Conservation (phyloP, 495 filamentous ascomycete genomes). For the Aspergillus nidulans region DNA sequence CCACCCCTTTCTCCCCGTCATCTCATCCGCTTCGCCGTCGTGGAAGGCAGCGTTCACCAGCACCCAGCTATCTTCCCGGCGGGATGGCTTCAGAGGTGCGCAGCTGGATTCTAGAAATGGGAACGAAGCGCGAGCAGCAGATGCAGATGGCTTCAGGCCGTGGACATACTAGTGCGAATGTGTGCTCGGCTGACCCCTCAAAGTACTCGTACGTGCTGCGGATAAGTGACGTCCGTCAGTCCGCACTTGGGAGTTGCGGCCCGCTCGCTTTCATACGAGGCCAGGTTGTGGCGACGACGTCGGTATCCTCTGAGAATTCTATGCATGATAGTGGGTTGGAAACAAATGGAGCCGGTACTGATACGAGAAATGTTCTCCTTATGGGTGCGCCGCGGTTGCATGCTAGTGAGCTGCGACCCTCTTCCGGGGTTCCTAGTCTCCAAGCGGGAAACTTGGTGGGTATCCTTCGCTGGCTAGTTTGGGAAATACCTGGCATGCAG, state of each 20-base stretch:
- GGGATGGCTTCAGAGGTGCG: conserved; percentile 43
- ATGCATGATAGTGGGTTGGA: not conserved
- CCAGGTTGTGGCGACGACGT: not conserved
- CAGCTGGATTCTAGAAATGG: conserved; percentile 42
- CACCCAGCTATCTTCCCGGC: conserved; percentile 28
- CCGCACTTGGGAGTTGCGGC: conserved; percentile 24
- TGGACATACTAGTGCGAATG: not conserved
- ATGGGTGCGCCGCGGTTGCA: conserved; percentile 27
- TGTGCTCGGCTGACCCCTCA: not conserved
- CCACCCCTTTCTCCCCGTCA: conserved; percentile 40
- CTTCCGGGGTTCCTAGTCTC: conserved; percentile 5
- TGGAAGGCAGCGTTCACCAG: conserved; percentile 23
- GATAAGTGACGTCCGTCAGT: conserved; percentile 18
- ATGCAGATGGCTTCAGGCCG: not conserved
- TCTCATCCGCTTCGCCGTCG: conserved; percentile 31
- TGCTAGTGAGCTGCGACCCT: conserved; percentile 3
- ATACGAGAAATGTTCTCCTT: conserved; percentile 23
- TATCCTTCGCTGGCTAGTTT: conserved; percentile 31
- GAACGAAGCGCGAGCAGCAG: conserved; percentile 30
- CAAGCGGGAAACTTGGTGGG: conserved; percentile 26
- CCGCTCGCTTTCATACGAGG: conserved; percentile 29
- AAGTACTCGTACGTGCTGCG: conserved; percentile 24
- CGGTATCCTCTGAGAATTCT: not conserved
- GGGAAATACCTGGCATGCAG: conserved; percentile 27
- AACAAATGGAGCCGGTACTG: not conserved